Percentiles rank a stretch among this genome's conserved stretches.
Conservation (phyloP, 106 monocot genomes). For the Cymbidium sinense region DNA sequence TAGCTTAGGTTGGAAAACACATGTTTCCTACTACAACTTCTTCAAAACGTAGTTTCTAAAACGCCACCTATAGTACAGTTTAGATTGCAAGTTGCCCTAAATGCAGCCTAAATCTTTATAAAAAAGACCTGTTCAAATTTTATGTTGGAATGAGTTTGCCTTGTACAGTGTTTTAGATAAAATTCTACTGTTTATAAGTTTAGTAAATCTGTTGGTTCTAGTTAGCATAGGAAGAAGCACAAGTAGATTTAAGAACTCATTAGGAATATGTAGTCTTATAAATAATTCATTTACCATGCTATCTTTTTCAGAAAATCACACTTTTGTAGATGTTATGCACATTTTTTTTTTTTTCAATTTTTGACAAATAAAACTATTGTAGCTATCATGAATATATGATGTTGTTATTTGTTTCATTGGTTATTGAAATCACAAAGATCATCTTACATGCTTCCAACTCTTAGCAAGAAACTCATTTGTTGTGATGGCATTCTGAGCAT, state of each 20-base stretch:
- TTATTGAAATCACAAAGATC: neutral
- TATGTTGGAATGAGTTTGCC: neutral
- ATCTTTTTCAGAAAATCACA: neutral
- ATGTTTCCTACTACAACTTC: too few species aligned
- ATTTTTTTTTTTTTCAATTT: neutral
- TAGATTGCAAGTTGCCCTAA: too few species aligned
- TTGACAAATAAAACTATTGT: neutral
- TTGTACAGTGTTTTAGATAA: neutral
- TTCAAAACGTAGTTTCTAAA: too few species aligned
- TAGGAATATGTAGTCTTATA: neutral
- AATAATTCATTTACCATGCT: neutral
- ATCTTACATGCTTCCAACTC: slow-evolving; percentile 16
- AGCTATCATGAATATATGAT: neutral
- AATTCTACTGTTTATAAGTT: neutral
- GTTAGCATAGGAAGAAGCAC: neutral
- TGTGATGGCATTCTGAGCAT: slow-evolving; percentile 19
- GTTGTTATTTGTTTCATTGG: too few species aligned
- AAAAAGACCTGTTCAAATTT: neutral
- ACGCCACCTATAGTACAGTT: too few species aligned
- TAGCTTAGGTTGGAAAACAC: too few species aligned
- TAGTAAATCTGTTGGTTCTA: neutral
- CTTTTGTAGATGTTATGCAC: neutral
- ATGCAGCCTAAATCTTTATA: neutral
- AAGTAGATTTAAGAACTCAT: neutral
- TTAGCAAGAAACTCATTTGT: slow-evolving; percentile 15